Conservation (phyloP, 1,284 basidiomycete genomes). For the Microbotryum silenes-acaulis region DNA sequence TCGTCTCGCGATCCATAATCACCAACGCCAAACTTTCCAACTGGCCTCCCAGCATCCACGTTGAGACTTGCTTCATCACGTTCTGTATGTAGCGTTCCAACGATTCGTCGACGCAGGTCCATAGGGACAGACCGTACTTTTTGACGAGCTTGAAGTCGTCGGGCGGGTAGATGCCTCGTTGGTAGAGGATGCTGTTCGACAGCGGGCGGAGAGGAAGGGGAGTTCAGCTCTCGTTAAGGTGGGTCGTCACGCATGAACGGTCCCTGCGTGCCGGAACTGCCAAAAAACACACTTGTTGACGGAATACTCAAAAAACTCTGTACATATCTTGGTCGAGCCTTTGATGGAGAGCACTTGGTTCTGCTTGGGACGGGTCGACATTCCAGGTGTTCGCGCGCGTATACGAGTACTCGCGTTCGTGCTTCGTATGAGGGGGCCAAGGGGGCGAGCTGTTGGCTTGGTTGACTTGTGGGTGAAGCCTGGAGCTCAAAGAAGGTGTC, state of each 20-base stretch:
- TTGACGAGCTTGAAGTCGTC: conserved; percentile 98
- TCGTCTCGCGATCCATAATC: conserved; percentile 89
- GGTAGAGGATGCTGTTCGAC: conserved; percentile 74
- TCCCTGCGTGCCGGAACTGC: neutral
- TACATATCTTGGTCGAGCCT: conserved; percentile 89
- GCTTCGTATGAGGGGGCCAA: neutral
- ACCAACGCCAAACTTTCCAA: conserved; percentile 89
- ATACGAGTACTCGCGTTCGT: neutral
- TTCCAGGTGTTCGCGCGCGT: neutral
- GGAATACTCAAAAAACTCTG: conserved; percentile 97
- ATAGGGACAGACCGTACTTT: conserved; percentile 93
- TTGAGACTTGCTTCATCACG: conserved; percentile 74
- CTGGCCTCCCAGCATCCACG: conserved; percentile 67
- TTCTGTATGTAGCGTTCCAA: conserved; percentile 87
- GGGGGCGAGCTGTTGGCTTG: neutral
- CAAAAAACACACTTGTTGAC: conserved; percentile 69
- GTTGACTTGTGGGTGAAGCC: neutral
- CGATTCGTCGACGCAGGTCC: conserved; percentile 86
- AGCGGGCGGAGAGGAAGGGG: conserved; percentile 17
- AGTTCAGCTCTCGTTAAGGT: neutral
- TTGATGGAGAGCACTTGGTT: conserved; percentile 63
- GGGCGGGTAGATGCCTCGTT: conserved; percentile 91
- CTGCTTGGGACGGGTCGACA: conserved; percentile 29
- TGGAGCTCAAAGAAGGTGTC: too few relatives aligned
- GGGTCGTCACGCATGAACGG: neutral